Evolutionary conservation across 441 rosid species (phyloP).

Genomic region (Oxalis stricta): DNA sequence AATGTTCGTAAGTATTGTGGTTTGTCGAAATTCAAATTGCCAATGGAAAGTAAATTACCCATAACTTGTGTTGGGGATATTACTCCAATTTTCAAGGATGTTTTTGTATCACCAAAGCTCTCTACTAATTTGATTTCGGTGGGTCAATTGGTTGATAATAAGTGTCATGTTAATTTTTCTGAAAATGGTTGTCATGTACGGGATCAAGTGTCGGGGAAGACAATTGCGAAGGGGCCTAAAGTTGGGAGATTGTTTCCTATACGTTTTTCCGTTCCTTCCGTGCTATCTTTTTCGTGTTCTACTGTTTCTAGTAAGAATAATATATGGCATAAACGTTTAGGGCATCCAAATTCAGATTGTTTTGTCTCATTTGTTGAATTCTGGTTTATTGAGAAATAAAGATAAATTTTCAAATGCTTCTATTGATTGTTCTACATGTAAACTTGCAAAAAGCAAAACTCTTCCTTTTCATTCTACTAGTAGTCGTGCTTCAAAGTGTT

Average conservation of each 20-base stretch:
- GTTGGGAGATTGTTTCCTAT: background rate
- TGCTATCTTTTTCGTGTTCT: background rate
- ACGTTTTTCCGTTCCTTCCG: background rate
- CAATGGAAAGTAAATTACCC: background rate
- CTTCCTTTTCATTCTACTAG: background rate
- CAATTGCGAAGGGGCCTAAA: constrained; percentile 9
- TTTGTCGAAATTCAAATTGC: background rate
- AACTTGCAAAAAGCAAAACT: background rate
- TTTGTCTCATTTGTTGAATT: constrained; percentile 1
- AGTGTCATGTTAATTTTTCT: constrained; percentile 6
- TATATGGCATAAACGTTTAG: constrained; percentile 3
- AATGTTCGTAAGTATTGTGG: constrained; percentile 3
- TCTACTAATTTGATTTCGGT: constrained; percentile 2
- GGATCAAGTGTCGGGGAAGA: constrained; percentile 1
- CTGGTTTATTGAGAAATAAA: background rate
- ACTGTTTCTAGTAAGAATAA: background rate
- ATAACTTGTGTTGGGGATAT: constrained; percentile 2
- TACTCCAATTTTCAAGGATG: background rate
- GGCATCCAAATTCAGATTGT: constrained; percentile 5
- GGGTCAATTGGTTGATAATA: constrained; percentile 2
- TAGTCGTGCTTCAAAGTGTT: constrained; percentile 3
- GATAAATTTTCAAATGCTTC: background rate
- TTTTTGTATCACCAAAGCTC: constrained; percentile 2
- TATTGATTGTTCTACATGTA: background rate
- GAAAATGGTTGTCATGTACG: constrained; percentile 6